A percentile compares a stretch with the other conserved stretches of the same genome.
Evolutionary conservation across 805 yeast genomes (phyloP).

Genomic region (Suhomyces prunicola): DNA sequence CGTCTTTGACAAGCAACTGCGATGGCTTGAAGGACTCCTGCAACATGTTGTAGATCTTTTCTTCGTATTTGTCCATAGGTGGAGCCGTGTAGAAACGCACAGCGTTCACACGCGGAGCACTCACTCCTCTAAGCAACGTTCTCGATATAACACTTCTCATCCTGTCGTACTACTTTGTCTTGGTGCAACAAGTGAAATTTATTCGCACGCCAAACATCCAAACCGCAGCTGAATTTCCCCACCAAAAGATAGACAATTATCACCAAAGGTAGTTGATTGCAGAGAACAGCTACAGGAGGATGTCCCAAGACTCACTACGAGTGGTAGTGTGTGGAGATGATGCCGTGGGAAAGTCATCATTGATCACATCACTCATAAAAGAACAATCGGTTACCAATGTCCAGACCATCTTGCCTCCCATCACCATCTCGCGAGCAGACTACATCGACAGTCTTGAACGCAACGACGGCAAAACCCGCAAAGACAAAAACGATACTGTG

Average conservation of each 20-base stretch:
- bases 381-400: conserved; percentile 63
- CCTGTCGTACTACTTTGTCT: not conserved
- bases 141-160: conserved; percentile 1
- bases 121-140: not conserved
- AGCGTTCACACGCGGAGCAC: not conserved
- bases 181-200: not conserved
- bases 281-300: conserved; percentile 12
- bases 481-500: not conserved
- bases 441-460: conserved; percentile 45
- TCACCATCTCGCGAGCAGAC: conserved; percentile 68
- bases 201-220: not conserved
- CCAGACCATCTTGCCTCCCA: conserved; percentile 77
- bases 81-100: conserved; percentile 8
- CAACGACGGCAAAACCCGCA: not conserved
- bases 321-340: conserved; percentile 95
- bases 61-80: conserved; percentile 59
- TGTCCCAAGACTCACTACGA: conserved; percentile 37
- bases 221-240: not conserved
- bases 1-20: conserved; percentile 66
- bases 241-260: not conserved
- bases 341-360: conserved; percentile 79
- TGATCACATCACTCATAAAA: conserved; percentile 77
- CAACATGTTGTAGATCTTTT: conserved; percentile 56
- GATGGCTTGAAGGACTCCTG: conserved; percentile 57
- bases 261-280: not conserved